Conservation (phyloP, 805 yeast species). For the Diddensiella transvaalensis region DNA sequence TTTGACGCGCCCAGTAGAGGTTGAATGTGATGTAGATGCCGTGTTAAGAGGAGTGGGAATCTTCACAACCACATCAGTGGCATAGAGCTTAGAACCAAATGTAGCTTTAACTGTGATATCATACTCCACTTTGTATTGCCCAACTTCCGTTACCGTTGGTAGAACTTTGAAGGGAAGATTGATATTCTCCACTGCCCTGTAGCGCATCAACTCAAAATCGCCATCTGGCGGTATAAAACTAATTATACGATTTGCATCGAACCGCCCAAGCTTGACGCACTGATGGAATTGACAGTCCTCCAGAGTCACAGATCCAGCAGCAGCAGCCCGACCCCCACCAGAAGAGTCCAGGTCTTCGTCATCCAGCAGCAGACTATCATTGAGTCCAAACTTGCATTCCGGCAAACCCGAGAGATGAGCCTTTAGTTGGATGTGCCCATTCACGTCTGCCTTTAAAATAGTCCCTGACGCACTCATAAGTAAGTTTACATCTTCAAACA, state of each 20-base stretch:
- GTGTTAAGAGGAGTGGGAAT: slow-evolving; percentile 70
- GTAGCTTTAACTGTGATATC: slow-evolving; percentile 59
- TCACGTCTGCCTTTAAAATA: slow-evolving; percentile 65
- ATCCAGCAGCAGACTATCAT: slow-evolving; percentile 44
- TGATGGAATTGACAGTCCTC: slow-evolving; percentile 85
- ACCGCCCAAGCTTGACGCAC: slow-evolving; percentile 70
- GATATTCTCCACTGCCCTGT: slow-evolving; percentile 55
- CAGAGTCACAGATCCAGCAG: slow-evolving; percentile 50
- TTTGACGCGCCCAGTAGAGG: slow-evolving; percentile 63
- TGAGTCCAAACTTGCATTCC: slow-evolving; percentile 72
- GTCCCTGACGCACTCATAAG: slow-evolving; percentile 58
- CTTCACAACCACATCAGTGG: slow-evolving; percentile 58
- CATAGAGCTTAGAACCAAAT: slow-evolving; percentile 50
- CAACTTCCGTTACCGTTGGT: slow-evolving; percentile 49
- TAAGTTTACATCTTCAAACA: slow-evolving; percentile 69
- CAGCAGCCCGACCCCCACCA: slow-evolving; percentile 33
- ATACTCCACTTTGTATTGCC: slow-evolving; percentile 48
- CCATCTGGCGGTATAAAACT: slow-evolving; percentile 87
- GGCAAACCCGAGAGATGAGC: slow-evolving; percentile 81
- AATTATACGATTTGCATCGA: slow-evolving; percentile 61
- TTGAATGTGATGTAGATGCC: slow-evolving; percentile 40
- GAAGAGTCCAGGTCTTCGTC: slow-evolving; percentile 20
- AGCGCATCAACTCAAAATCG: slow-evolving; percentile 75
- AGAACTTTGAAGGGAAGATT: slow-evolving; percentile 67
- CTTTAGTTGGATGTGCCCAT: slow-evolving; percentile 69